These are phyloP conservation scores for Diaporthe humulicola DNA, from an alignment of 2,329 filamentous ascomycete genomes.

Conservation along the genomic window DNA sequence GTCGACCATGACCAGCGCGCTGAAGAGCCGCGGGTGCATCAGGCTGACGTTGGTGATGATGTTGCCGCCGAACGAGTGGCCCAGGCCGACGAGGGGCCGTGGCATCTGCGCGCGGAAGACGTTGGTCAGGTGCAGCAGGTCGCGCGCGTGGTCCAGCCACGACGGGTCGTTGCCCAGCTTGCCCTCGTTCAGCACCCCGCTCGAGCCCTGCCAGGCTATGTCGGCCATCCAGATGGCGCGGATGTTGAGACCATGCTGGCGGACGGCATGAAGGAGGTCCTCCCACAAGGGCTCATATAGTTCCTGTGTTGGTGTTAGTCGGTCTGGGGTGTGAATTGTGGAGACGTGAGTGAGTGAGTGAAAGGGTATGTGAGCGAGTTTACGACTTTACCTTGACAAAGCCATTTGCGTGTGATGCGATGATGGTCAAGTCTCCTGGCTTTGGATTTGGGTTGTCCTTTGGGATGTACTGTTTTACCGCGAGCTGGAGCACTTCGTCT, in stretches of 20 bases:
- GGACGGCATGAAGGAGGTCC: slow-evolving; percentile 75
- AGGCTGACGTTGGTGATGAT: slow-evolving; percentile 79
- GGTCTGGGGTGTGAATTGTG: background rate
- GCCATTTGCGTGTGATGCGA: slow-evolving; percentile 90
- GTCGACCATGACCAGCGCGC: slow-evolving; percentile 83
- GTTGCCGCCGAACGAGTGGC: slow-evolving; percentile 89
- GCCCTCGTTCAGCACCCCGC: slow-evolving; percentile 81
- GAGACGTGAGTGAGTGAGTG: background rate
- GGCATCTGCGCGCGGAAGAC: slow-evolving; percentile 83
- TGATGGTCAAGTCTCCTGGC: slow-evolving; percentile 85
- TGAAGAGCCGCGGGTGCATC: slow-evolving; percentile 84
- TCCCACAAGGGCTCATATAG: slow-evolving; percentile 94
- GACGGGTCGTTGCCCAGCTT: slow-evolving; percentile 86
- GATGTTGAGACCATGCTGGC: slow-evolving; percentile 75
- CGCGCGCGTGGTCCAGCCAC: slow-evolving; percentile 88
- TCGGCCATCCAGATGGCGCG: slow-evolving; percentile 92
- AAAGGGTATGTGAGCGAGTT: slow-evolving; percentile 11
- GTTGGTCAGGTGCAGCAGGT: slow-evolving; percentile 89
- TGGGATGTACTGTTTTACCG: slow-evolving; percentile 91
- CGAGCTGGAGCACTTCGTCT: slow-evolving; percentile 79
- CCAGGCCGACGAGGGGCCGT: slow-evolving; percentile 85
- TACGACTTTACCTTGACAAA: slow-evolving; percentile 80
- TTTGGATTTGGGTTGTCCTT: slow-evolving; percentile 75
- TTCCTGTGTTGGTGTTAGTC: slow-evolving; percentile 68
- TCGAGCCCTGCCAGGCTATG: slow-evolving; percentile 86